phyloP scores from a whole-genome alignment of 257 asterid genomes.

The Prunella vulgaris region DNA sequence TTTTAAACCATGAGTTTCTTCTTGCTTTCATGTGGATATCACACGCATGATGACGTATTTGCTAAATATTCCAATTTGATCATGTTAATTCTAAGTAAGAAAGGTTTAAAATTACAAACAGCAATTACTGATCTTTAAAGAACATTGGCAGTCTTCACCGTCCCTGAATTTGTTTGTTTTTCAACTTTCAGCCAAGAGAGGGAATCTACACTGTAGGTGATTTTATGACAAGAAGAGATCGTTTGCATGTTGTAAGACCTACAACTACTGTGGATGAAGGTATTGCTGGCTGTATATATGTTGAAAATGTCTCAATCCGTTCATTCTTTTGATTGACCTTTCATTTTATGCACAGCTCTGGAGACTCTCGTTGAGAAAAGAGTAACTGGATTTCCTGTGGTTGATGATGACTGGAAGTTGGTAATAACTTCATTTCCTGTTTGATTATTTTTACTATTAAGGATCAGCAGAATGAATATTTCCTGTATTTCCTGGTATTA shows the following conservation, averaged over 20 bases:
- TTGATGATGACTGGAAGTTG: conserved; percentile 89
- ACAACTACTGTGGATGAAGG: conserved; percentile 88
- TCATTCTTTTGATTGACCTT: conserved; percentile 2
- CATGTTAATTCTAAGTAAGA: background rate
- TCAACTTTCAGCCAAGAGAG: conserved; percentile 47
- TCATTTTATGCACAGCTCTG: conserved; percentile 49
- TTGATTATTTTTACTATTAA: background rate
- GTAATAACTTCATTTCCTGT: conserved; percentile 37
- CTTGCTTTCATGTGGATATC: background rate
- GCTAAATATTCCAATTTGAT: background rate
- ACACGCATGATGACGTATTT: background rate
- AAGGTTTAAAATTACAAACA: no score
- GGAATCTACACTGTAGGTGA: conserved; percentile 70
- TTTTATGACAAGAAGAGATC: conserved; percentile 75
- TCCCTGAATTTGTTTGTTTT: conserved; percentile 15
- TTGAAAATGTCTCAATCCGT: background rate
- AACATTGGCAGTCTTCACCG: background rate
- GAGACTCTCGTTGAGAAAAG: conserved; percentile 77
- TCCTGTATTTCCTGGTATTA: background rate
- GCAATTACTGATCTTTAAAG: background rate
- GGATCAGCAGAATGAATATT: conserved; percentile 13
- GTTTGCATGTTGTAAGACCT: conserved; percentile 61
- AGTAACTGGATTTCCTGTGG: conserved; percentile 90
- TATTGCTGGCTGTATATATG: conserved; percentile 21
- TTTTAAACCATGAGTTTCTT: conserved; percentile 4